Percentiles rank a stretch among this genome's conserved stretches.
These are phyloP conservation scores for Penicillium nucicola DNA, from an alignment of 495 filamentous ascomycete species.

Conservation along the genomic window DNA sequence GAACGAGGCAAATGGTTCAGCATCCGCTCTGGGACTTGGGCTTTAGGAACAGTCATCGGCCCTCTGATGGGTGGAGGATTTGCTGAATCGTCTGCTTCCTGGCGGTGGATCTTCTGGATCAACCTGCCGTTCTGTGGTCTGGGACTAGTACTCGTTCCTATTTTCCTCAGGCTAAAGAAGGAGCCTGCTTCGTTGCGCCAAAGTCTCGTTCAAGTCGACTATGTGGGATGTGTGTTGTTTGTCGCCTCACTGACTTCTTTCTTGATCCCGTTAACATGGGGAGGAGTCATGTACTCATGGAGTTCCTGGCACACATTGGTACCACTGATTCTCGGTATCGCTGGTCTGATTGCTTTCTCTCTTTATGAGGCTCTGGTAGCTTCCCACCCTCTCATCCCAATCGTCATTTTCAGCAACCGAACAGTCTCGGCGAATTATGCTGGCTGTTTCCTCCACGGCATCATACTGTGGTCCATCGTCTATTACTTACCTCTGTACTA, in stretches of 20 bases:
- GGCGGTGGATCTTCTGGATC: conserved; percentile 49
- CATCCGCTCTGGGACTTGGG: conserved; percentile 50
- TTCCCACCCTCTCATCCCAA: conserved; percentile 41
- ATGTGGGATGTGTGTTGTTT: conserved; percentile 53
- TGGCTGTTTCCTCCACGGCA: conserved; percentile 36
- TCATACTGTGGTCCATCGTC: conserved; percentile 41
- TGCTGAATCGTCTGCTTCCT: conserved; percentile 56
- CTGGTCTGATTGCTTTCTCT: conserved; percentile 38
- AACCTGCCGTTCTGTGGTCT: conserved; percentile 50
- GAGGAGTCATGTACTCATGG: conserved; percentile 44
- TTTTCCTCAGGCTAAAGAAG: conserved; percentile 31
- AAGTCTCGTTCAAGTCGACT: conserved; percentile 45
- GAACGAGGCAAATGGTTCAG: conserved; percentile 42
- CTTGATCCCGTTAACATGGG: conserved; percentile 45
- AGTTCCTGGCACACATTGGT: conserved; percentile 45
- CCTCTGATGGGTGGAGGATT: conserved; percentile 66
- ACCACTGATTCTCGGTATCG: conserved; percentile 51
- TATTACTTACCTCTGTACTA: conserved; percentile 47
- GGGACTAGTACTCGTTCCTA: conserved; percentile 32
- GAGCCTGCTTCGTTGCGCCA: too few species aligned
- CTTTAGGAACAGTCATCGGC: conserved; percentile 60
- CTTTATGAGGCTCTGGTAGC: conserved; percentile 44
- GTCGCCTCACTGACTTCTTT: conserved; percentile 38
- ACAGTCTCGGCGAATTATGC: conserved; percentile 37
- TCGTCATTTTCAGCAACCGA: conserved; percentile 40